Evolutionary conservation across 352 stramenopile species (phyloP).

Genomic region (Thraustochytrium striatum): DNA sequence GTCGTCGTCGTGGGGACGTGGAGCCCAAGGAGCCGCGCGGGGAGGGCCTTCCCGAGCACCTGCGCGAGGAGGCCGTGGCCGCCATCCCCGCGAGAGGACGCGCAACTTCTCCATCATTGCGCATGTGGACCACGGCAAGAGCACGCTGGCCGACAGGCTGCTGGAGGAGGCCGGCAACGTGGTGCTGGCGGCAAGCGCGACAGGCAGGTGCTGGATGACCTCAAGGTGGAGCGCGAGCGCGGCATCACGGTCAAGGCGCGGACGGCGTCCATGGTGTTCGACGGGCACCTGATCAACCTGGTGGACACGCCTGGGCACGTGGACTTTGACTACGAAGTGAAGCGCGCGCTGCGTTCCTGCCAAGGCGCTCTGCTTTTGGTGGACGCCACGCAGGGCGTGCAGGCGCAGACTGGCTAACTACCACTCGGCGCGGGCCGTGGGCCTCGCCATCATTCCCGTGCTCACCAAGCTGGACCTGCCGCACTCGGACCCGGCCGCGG

Average conservation of each 20-base stretch:
- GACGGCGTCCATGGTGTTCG: slow-evolving; percentile 91
- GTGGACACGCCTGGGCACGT: slow-evolving; percentile 94
- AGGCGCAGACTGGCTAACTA: slow-evolving; percentile 97
- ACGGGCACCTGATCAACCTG: slow-evolving; percentile 86
- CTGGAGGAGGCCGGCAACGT: slow-evolving; percentile 73
- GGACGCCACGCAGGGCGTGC: slow-evolving; percentile 92
- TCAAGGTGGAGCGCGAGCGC: slow-evolving; percentile 92
- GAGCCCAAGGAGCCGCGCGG: too few relatives aligned
- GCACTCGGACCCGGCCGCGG: slow-evolving; percentile 78
- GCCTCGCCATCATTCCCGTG: slow-evolving; percentile 90
- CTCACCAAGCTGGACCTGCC: slow-evolving; percentile 97
- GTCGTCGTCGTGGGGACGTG: background rate
- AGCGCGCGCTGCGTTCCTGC: slow-evolving; percentile 86
- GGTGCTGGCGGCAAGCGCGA: slow-evolving; percentile 52
- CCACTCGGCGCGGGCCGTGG: slow-evolving; percentile 88
- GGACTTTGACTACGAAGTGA: slow-evolving; percentile 97
- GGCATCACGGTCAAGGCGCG: slow-evolving; percentile 98
- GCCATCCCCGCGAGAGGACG: slow-evolving; percentile 58
- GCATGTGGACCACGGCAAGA: slow-evolving; percentile 84
- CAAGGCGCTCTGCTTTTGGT: slow-evolving; percentile 96
- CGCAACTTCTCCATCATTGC: slow-evolving; percentile 85
- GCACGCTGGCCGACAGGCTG: slow-evolving; percentile 78
- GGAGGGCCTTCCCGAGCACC: background rate
- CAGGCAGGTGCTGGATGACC: slow-evolving; percentile 74
- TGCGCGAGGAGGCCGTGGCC: background rate